Conservation (phyloP, 2,329 filamentous ascomycete genomes). For the Apiospora sp. region DNA sequence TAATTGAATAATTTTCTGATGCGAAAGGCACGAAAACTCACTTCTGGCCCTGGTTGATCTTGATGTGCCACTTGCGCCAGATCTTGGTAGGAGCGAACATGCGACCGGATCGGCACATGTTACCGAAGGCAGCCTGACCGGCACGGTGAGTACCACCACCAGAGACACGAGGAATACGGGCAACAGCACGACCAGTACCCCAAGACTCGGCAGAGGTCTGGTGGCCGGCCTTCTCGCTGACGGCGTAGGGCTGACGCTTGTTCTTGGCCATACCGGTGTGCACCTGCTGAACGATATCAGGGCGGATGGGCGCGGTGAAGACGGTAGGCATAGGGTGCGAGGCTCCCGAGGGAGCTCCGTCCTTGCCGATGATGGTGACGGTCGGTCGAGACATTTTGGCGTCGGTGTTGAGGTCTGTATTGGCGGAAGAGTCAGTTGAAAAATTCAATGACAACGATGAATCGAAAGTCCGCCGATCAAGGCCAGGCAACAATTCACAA, state of each 20-base stretch:
- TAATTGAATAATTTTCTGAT: not conserved
- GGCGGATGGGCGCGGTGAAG: conserved; percentile 96
- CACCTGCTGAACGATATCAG: conserved; percentile 98
- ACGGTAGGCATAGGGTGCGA: conserved; percentile 94
- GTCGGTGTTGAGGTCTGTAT: conserved; percentile 30
- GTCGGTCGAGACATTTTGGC: conserved; percentile 91
- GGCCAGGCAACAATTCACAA: not conserved
- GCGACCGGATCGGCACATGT: conserved; percentile 99
- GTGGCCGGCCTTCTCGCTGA: conserved; percentile 99
- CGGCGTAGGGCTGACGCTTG: conserved; percentile 98
- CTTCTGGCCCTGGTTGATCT: conserved; percentile 99
- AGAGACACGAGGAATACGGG: conserved; percentile 99
- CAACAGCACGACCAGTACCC: conserved; percentile 99
- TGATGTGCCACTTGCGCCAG: conserved; percentile 99
- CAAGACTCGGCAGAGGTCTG: conserved; percentile 99
- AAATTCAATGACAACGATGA: conserved; percentile 8
- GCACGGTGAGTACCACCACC: conserved; percentile 99
- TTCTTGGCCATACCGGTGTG: conserved; percentile 99
- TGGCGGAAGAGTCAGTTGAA: conserved; percentile 30
- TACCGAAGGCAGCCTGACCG: conserved; percentile 99
- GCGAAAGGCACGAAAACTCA: conserved; percentile 52
- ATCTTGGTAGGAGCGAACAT: conserved; percentile 99
- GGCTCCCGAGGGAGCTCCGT: conserved; percentile 89
- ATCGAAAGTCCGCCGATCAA: not conserved
- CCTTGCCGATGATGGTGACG: conserved; percentile 95